Evolutionary conservation across 352 stramenopile genomes (phyloP).

Genomic region (Pseudoperonospora humuli): DNA sequence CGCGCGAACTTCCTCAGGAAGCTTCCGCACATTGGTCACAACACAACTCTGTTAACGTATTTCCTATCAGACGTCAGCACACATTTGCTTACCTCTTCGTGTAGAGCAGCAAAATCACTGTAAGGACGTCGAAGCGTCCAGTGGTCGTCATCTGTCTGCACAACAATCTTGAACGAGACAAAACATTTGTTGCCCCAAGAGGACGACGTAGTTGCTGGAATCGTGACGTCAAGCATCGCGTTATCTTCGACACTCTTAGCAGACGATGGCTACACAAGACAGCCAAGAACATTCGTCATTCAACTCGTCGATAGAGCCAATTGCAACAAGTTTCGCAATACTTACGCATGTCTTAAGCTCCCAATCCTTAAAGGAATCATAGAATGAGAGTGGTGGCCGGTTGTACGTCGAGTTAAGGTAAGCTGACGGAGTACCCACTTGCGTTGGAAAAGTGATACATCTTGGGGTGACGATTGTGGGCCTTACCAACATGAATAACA

Average conservation of each 20-base stretch:
- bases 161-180: conserved; percentile 67
- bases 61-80: neutral
- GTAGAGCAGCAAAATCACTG: conserved; percentile 50
- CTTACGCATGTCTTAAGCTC: conserved; percentile 19
- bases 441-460: conserved; percentile 34
- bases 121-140: conserved; percentile 63
- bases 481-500: conserved; percentile 38
- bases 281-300: conserved; percentile 6
- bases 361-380: conserved; percentile 51
- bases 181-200: conserved; percentile 70
- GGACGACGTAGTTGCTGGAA: conserved; percentile 54
- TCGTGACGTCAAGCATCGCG: conserved; percentile 43
- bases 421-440: conserved; percentile 48
- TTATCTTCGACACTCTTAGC: conserved; percentile 13
- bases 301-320: neutral
- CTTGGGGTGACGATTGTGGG: conserved; percentile 46
- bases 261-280: conserved; percentile 17
- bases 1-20: conserved; percentile 38
- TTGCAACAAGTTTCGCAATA: neutral
- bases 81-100: conserved; percentile 32
- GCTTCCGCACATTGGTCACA: conserved; percentile 5
- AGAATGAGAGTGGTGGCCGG: conserved; percentile 33
- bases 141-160: conserved; percentile 58
- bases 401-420: conserved; percentile 43
- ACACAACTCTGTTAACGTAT: neutral